phyloP scores from a whole-genome alignment of 2,329 filamentous ascomycete genomes.

The Aspergillus sp. region DNA sequence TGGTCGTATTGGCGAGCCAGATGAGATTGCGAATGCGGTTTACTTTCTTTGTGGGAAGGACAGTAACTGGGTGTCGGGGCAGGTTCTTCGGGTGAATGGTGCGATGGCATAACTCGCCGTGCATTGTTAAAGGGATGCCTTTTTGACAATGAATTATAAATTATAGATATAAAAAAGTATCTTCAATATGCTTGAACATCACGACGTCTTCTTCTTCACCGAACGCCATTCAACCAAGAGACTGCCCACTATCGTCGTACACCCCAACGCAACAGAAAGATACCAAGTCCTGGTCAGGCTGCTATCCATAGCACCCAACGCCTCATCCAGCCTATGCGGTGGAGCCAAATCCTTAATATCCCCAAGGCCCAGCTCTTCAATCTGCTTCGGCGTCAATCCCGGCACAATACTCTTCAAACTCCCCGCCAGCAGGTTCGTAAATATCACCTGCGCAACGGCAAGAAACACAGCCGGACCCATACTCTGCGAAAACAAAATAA shows the following conservation, averaged over 20 bases:
- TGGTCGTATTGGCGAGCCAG: conserved; percentile 48
- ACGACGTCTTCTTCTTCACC: conserved; percentile 24
- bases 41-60: conserved; percentile 44
- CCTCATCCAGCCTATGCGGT: conserved; percentile 4
- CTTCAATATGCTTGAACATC: not conserved
- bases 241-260: conserved; percentile 23
- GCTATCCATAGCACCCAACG: conserved; percentile 21
- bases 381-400: not conserved
- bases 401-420: conserved; percentile 10
- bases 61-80: conserved; percentile 48
- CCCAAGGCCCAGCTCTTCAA: not conserved
- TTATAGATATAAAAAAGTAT: not conserved
- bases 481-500: conserved; percentile 39
- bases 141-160: not conserved
- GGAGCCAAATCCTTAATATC: not conserved
- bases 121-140: not conserved
- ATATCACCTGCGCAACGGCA: conserved; percentile 53
- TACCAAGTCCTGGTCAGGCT: conserved; percentile 25
- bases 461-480: conserved; percentile 50
- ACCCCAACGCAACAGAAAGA: conserved; percentile 21
- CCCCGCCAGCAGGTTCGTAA: conserved; percentile 47
- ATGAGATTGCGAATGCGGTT: conserved; percentile 52
- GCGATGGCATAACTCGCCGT: conserved; percentile 18
- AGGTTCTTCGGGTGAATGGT: conserved; percentile 50
- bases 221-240: conserved; percentile 27